phyloP scores from a whole-genome alignment of 441 rosid genomes.

The Gossypium trilobum region DNA sequence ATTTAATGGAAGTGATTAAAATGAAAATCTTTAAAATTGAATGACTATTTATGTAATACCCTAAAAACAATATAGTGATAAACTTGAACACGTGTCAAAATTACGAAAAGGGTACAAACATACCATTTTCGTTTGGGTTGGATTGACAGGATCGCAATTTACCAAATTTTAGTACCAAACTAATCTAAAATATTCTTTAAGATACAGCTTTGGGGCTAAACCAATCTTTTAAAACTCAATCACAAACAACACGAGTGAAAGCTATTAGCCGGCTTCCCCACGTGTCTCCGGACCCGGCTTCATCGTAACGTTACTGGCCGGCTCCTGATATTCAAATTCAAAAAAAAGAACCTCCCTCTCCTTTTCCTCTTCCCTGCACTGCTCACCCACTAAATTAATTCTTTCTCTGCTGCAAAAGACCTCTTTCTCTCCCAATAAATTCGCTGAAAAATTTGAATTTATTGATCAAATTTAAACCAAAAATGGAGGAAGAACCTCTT shows the following conservation, averaged over 20 bases:
- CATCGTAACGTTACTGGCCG: neutral
- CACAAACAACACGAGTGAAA: neutral
- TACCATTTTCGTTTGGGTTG: too few relatives aligned
- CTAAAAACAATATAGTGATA: too few relatives aligned
- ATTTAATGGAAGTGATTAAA: too few relatives aligned
- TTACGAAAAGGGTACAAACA: too few relatives aligned
- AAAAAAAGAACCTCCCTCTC: neutral
- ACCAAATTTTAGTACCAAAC: too few relatives aligned
- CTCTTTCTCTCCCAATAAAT: neutral
- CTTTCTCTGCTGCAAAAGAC: neutral
- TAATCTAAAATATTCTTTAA: too few relatives aligned
- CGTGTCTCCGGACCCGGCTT: neutral
- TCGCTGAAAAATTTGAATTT: neutral
- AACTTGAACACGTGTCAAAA: too few relatives aligned
- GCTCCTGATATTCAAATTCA: neutral
- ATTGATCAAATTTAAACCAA: neutral
- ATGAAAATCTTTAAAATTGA: too few relatives aligned
- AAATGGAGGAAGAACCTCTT: constrained; percentile 28
- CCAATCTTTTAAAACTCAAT: too few relatives aligned
- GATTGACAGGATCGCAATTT: too few relatives aligned
- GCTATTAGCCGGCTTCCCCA: neutral
- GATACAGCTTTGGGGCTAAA: too few relatives aligned
- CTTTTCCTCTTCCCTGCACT: neutral
- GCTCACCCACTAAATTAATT: neutral
- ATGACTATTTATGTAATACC: too few relatives aligned